phyloP scores from a whole-genome alignment of 2,329 filamentous ascomycete species.

The Venturiaceae sp. region DNA sequence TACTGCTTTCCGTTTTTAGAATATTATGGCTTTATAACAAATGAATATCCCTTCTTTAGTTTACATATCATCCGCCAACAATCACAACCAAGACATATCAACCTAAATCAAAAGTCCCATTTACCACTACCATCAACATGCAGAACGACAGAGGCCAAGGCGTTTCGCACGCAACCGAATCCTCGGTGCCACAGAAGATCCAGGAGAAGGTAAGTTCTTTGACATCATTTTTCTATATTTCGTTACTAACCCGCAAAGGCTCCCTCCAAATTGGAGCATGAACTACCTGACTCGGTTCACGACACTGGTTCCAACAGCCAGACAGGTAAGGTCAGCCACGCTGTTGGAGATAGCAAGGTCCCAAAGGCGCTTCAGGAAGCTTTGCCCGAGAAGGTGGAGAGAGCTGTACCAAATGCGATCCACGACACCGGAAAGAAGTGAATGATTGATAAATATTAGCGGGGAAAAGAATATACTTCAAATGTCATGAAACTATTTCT shows the following conservation, averaged over 20 bases:
- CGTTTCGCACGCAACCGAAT: conserved; percentile 30
- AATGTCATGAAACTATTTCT: too few species aligned
- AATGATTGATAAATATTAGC: background rate
- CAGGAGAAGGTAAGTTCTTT: conserved; percentile 18
- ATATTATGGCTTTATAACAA: too few species aligned
- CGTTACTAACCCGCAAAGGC: conserved; percentile 13
- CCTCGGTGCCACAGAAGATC: conserved; percentile 26
- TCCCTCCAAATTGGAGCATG: conserved; percentile 27
- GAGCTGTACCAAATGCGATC: conserved; percentile 31
- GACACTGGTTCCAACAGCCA: background rate
- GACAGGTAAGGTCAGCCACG: conserved; percentile 28
- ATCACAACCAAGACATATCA: background rate
- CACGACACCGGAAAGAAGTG: conserved; percentile 25
- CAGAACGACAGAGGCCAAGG: conserved; percentile 29
- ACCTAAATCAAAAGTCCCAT: too few species aligned
- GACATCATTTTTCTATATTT: background rate
- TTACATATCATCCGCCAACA: background rate
- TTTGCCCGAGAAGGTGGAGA: conserved; percentile 34
- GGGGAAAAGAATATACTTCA: background rate
- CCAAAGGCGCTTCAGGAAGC: conserved; percentile 33
- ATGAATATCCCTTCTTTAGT: background rate
- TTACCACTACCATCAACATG: conserved; percentile 11
- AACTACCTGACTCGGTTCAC: conserved; percentile 22
- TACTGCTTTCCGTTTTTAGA: too few species aligned
- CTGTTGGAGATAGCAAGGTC: conserved; percentile 28